Evolutionary conservation across 2,329 filamentous ascomycete genomes (phyloP).

Genomic region (Hymenoscyphus infarciens): DNA sequence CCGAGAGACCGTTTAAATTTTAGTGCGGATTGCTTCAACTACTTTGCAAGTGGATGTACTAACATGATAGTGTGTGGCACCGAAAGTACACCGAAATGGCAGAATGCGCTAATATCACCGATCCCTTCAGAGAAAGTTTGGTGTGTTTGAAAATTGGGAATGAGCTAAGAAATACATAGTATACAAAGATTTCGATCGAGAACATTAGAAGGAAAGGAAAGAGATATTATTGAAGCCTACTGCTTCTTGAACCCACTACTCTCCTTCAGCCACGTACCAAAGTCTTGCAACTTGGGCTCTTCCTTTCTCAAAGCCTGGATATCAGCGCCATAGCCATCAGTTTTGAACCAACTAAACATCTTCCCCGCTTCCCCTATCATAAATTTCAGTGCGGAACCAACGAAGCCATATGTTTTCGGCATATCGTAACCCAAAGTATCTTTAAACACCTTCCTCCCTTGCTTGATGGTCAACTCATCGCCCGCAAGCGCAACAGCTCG

Average conservation of each 20-base stretch:
- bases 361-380: slow-evolving; percentile 35
- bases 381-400: slow-evolving; percentile 31
- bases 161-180: not conserved
- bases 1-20: no score
- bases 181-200: not conserved
- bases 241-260: slow-evolving; percentile 15
- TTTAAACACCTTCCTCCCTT: slow-evolving; percentile 36
- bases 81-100: no score
- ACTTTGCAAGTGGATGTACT: no score
- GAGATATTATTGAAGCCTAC: not conserved
- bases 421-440: slow-evolving; percentile 32
- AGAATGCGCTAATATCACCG: no score
- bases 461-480: slow-evolving; percentile 38
- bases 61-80: no score
- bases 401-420: slow-evolving; percentile 34
- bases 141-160: no score
- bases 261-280: slow-evolving; percentile 23
- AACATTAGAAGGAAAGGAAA: not conserved
- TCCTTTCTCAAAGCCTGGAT: slow-evolving; percentile 26
- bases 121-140: no score
- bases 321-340: slow-evolving; percentile 38
- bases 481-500: slow-evolving; percentile 40
- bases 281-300: slow-evolving; percentile 21
- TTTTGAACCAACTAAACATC: slow-evolving; percentile 40
- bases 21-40: no score